A percentile compares a stretch with the other conserved stretches of the same genome.
These are phyloP conservation scores for Stemphylium beticola DNA, from an alignment of 2,329 filamentous ascomycete species.

Conservation along the genomic window DNA sequence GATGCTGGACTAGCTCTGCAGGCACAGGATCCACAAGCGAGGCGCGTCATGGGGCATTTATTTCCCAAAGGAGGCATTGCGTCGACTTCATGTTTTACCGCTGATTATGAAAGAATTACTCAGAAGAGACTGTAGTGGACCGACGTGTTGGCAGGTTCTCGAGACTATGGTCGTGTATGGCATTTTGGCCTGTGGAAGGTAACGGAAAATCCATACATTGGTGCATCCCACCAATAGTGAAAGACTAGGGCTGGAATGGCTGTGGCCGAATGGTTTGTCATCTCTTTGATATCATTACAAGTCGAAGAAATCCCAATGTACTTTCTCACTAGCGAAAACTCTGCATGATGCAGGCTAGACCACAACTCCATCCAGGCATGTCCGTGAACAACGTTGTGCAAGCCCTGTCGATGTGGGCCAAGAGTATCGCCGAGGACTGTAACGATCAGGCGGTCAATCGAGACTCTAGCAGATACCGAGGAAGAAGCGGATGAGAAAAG, in stretches of 20 bases:
- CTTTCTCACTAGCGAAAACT: neutral
- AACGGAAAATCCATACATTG: neutral
- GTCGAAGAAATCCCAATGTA: neutral
- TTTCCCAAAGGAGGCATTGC: neutral
- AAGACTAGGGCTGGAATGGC: neutral
- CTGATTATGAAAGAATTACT: conserved; percentile 32
- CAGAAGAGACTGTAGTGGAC: conserved; percentile 6
- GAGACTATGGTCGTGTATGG: neutral
- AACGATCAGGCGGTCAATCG: neutral
- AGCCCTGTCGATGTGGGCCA: conserved; percentile 1
- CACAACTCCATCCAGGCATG: conserved; percentile 10
- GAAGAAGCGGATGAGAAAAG: neutral
- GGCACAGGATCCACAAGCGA: conserved; percentile 20
- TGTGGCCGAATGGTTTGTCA: conserved; percentile 21
- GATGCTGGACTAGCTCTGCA: conserved; percentile 12
- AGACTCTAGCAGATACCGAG: neutral
- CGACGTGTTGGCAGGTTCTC: neutral
- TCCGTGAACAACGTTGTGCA: neutral
- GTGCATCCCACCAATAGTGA: neutral
- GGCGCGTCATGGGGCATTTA: conserved; percentile 3
- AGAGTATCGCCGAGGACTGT: neutral
- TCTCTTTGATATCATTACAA: conserved; percentile 7
- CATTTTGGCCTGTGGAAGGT: neutral
- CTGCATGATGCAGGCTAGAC: conserved; percentile 5
- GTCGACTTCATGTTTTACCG: neutral